Base-by-base conservation (phyloP, 805 yeast genomes). In the Gaillardinia entomophila region DNA sequence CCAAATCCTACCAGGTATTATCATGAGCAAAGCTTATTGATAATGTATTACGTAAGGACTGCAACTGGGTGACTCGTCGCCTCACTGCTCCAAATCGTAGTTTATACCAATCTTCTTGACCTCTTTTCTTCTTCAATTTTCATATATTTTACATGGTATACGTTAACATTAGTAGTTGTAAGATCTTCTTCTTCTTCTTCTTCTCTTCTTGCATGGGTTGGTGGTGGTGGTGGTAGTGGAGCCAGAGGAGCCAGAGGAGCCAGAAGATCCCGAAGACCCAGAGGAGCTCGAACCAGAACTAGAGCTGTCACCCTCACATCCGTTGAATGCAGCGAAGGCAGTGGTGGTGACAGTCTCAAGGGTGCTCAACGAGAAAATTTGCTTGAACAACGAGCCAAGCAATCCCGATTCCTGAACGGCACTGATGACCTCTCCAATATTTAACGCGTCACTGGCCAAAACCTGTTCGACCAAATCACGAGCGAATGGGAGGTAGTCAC, bases 141-240 rank as follows among this genome's bases (percentile, higher is more conserved):
- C n/a, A n/a, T n/a, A n/a, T n/a, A n/a, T n/a, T n/a, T n/a, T n/a
- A n/a, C n/a, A n/a, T n/a, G n/a, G n/a, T n/a, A n/a, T n/a, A n/a
- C n/a, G n/a, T n/a, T n/a, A n/a, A n/a, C n/a, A n/a, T n/a, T n/a
- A n/a, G n/a, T n/a, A n/a, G n/a, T n/a, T n/a, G n/a, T n/a, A n/a
- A n/a, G n/a, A n/a, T n/a, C n/a, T n/a, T n/a, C 45, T 43, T 51
- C 53, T 51, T 55, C 62, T 57, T 52, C 57, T 58, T 51, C 55
- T 53, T 44, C 48, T 57, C 38, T 43, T 51, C 40, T 42, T 44
- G 41, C 61, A 54, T 30, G 58, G 55, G 31, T 47, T 42, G 26
- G 40, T 30, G 5, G 37, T 10, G 14, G 42, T 28, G 12, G 34
- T 24, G 4, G 45, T 26, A 22, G 36, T 30, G 14, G 40, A 18